Base-by-base conservation (phyloP, 345 rosid species). In the Turritis glabra region DNA sequence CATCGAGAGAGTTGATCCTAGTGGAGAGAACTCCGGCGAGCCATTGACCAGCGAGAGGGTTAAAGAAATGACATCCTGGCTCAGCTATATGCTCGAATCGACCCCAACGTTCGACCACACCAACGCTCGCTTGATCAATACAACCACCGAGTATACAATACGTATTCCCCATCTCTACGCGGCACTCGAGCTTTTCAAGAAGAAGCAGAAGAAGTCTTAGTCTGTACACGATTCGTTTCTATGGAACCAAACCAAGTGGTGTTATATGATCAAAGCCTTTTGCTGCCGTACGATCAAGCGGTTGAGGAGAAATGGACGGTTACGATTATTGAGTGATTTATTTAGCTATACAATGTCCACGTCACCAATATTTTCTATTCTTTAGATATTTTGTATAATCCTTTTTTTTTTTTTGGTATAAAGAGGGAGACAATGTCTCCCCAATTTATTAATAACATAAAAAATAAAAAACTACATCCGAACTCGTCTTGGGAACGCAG, bases 21-120 rank as follows among this genome's bases (percentile, higher is more conserved):
- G 97, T 92, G 60, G 98, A 90, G 80, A 96, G 92, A 64, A 92
- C 54, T 14, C 97, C 99, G 63, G 98, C 89, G 70, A 96, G 85
- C 50, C 76, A 86, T 54, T 90, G 86, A 33, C 98, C 96, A n/a
- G 79, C 80, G 60, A 82, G 57, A 57, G 94, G 98, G 65, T 92
- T 96, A 76, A 82, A 86, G 65, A 84, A 58, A 55, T 92, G 91
- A 63, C 94, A 82, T 5, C 98, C 97, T 1, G 99, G 99, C 30
- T 81, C 83, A 6, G 97, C 99, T 72, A 96, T 68, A 44, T 66
- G 84, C 81, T 96, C 90, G 79, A 90, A 96, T 26, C 99, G 92
- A 1, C 99, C 99, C 91, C 97, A 96, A 15, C 89, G 73, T 85
- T 96, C 92, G 10, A 96, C 80, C 17, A 95, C 65, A 44, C 98